Base-by-base conservation (phyloP, 2,329 filamentous ascomycete genomes). In the Pleomassaria siparia region DNA sequence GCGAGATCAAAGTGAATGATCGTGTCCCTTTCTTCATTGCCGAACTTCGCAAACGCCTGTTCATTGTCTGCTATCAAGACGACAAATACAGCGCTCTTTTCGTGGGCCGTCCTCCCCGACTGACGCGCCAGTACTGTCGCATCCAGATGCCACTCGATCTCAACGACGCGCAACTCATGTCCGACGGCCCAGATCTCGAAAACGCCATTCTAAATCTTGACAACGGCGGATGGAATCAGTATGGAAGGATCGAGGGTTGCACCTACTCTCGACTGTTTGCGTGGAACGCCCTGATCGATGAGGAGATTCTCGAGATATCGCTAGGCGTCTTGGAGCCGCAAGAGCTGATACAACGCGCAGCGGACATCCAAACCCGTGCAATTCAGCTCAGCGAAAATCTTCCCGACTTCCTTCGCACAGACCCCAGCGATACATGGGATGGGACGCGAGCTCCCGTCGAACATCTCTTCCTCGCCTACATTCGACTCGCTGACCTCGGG, bases 281-380 rank as follows among this genome's bases (percentile, higher is more conserved):
- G 1, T 70, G 75, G 10, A 72, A 84, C 28, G 75, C 76, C 4
- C 46, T 62, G 0, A 72, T 85, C 7, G 72, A 79, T 2, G 82
- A 85, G 50, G 81, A 85, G 40, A 76, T 85, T 4, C 71, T 85
- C 4, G 79, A 84, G 51, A 71, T 84, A 18, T 80, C 80, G 0
- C 64, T 84, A 0, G 76, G 76, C 2, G 25, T 3, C 56, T 62
- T 46, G 2, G 25, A 54, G 1, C 60, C 64, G 6, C 64, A 69
- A 9, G 71, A 75, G 8, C 64, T 77, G 3, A 48, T 71, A 9
- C 57, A 64, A 9, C 71, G 73, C 4, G 56, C 63, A 0, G 67
- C 72, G 22, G 59, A 64, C 10, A 67, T 71, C 21, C 56, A 64
- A 44, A 18, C 39, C 12, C 51, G 54, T 7, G 55, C 54, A 13